Evolutionary conservation across 2,329 filamentous ascomycete species (phyloP), one percentile per base, ranked within the genome.

Genomic region (Paraphoma chrysanthemicola): DNA sequence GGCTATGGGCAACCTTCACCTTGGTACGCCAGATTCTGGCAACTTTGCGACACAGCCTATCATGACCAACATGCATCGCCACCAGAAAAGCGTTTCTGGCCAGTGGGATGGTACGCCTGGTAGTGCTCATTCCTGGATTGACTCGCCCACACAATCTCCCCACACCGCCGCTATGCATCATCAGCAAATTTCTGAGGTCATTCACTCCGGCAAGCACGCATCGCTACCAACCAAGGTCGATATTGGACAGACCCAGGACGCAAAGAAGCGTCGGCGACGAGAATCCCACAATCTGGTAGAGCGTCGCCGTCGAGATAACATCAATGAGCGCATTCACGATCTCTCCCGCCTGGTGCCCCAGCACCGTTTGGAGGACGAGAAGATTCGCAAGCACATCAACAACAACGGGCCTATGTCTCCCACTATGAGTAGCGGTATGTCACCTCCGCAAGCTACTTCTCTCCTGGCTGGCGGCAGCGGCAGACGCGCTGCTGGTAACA

Each of bases 271-370:
- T 76, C 86, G 93, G 58, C 88, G 95, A 57, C 86, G 95, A 39
- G 95, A 97, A 72, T 98, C 94, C 1, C 95, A 99, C 80, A 98
- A 99, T 74, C 84, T 96, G 39, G 95, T 99, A 10, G 95, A 99
- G 80, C 92, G 95, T 54, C 89, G 95, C 49, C 90, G 95, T 59
- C 88, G 95, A 60, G 95, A 98, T 80, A 98, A 98, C 74, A 99
- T 99, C 82, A 99, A 99, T 68, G 95, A 99, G 78, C 88, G 95
- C 43, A 99, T 99, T 61, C 94, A 98, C 72, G 95, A 99, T 72
- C 85, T 99, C 7, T 97, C 94, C 71, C 92, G 93, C 69, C 86
- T 99, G 16, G 94, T 99, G 2, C 95, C 95, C 23, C 85, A 89
- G 58, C 95, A 99, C 77, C 89, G 95, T 58, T 84, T 99, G 2